A percentile compares a stretch with the other conserved stretches of the same genome.
These are phyloP conservation scores for Plasmodium gonderi DNA, from an alignment of 169 alveolate genomes.

Conservation along the genomic window DNA sequence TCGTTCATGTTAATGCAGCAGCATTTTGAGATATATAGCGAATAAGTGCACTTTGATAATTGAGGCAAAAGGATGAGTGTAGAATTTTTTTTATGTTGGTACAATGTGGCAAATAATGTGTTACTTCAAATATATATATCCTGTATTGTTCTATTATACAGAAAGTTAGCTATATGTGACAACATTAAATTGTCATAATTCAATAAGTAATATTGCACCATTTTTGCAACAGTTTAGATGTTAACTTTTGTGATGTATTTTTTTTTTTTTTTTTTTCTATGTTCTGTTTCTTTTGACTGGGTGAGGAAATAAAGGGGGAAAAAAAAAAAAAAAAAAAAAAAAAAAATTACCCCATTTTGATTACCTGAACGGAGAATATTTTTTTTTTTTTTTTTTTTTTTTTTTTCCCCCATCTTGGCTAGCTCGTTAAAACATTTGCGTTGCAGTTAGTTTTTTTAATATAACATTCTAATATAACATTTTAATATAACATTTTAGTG, in stretches of 20 bases:
- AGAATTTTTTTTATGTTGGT: background rate
- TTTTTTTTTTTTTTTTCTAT: background rate
- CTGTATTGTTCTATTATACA: background rate
- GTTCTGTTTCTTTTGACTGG: background rate
- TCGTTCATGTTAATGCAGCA: no score
- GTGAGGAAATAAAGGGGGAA: background rate
- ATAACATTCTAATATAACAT: no score
- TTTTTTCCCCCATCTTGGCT: background rate
- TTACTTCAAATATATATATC: background rate
- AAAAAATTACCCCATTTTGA: background rate
- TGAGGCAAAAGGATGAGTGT: background rate
- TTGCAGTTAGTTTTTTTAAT: background rate
- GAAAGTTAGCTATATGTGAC: background rate
- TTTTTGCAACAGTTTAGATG: background rate
- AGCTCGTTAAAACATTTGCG: background rate
- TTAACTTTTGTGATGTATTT: background rate
- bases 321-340: background rate
- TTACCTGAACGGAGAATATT: background rate
- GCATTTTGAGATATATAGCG: background rate
- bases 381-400: background rate
- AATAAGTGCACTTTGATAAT: background rate
- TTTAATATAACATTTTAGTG: no score
- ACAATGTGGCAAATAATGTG: background rate
- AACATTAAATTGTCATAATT: background rate
- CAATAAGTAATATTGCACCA: background rate